Evolutionary conservation across 176 grass and related monocot genomes (phyloP).

Genomic region (Chloris gayana): DNA sequence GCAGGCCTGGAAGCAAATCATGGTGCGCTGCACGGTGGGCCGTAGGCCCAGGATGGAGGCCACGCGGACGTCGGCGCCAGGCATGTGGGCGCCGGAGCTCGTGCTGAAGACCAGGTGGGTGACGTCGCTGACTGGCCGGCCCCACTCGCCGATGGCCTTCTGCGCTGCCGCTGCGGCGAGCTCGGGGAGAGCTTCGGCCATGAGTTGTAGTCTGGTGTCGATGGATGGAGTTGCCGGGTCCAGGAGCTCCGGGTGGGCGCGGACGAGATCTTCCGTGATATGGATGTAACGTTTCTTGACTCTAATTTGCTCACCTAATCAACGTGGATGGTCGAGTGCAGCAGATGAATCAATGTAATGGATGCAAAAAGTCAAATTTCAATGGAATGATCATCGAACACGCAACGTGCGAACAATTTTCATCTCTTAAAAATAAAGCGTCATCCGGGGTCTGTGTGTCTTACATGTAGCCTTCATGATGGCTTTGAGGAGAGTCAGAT

Average conservation of each 20-base stretch:
- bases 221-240: conserved; percentile 14
- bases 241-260: conserved; percentile 13
- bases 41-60: conserved; percentile 45
- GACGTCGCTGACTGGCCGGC: conserved; percentile 35
- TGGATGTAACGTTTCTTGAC: conserved; percentile 44
- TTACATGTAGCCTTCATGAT: conserved; percentile 29
- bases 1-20: conserved; percentile 35
- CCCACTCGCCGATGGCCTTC: conserved; percentile 63
- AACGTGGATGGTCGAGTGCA: too few relatives aligned
- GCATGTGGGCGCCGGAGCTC: conserved; percentile 31
- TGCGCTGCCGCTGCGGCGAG: conserved; percentile 30
- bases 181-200: too few relatives aligned
- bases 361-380: too few relatives aligned
- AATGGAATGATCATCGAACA: too few relatives aligned
- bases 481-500: conserved; percentile 47
- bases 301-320: conserved; percentile 3
- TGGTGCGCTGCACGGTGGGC: too few relatives aligned
- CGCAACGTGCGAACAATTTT: too few relatives aligned
- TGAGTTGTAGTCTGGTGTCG: neutral
- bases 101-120: conserved; percentile 55
- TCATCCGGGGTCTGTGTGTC: too few relatives aligned
- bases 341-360: too few relatives aligned
- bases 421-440: too few relatives aligned
- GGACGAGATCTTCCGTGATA: conserved; percentile 14
- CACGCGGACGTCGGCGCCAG: conserved; percentile 40